Evolutionary conservation across 352 stramenopile species (phyloP), one percentile per base, ranked within the genome.

Genomic region (Pythium oligandrum): DNA sequence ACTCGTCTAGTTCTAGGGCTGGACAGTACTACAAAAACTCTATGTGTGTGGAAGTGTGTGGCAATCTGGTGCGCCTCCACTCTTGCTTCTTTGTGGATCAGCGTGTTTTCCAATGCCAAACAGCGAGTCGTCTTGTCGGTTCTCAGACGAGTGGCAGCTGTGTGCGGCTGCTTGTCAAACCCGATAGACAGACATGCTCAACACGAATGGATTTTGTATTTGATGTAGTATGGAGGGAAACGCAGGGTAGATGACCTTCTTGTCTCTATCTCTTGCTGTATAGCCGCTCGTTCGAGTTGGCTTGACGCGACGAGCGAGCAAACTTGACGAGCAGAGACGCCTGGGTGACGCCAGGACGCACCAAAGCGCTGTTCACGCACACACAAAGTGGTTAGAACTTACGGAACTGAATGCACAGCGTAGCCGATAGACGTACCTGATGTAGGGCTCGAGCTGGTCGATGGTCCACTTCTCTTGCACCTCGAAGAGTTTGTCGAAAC

Each of bases 381-480:
- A 48, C 26, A 33, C 53, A 1, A 59, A 35, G 6, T 53, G 30
- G 37, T 26, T 52, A 68, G 30, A 43, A 11, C 17, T 26, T 26
- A 26, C 17, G 17, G 17, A 26, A 26, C 17, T 26, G 17, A 26
- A 26, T 26, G 17, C 17, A 26, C 17, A 26, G 17, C 17, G 17
- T 26, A 26, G 17, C 17, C 17, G 17, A 26, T 9, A 32, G 10
- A 75, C 75, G 44, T 62, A 92, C 83, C 75, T 75, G 66, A 94
- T 87, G 57, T 86, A 94, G 0, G 83, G 83, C 56, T 92, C 81
- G 2, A 94, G 63, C 49, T 94, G 77, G 36, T 66, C 68, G 45
- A 92, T 65, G 1, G 81, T 90, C 83, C 83, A 94, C 53, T 94
- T 94, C 42, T 89, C 78, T 52, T 94, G 83, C 35, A 77, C 68